A percentile compares a stretch with the other conserved stretches of the same genome.
phyloP scores from a whole-genome alignment of 257 asterid species.

The Plantago ovata region DNA sequence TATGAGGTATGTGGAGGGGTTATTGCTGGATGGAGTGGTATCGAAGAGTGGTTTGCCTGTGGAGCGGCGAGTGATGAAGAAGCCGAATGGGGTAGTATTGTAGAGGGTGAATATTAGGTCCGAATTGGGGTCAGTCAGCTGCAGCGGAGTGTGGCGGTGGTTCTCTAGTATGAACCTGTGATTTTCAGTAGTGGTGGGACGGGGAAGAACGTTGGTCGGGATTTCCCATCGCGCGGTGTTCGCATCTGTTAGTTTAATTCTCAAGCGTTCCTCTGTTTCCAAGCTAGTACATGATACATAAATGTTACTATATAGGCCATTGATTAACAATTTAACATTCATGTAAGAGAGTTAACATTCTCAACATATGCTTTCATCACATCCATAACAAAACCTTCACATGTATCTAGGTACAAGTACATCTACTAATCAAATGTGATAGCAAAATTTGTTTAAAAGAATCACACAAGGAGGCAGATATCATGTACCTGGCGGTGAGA shows the following conservation, averaged over 20 bases:
- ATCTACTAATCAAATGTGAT: too few species aligned
- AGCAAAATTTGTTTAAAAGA: too few species aligned
- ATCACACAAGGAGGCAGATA: background rate
- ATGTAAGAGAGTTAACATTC: too few species aligned
- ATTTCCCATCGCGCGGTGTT: conserved; percentile 46
- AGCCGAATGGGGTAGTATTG: conserved; percentile 46
- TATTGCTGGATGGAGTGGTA: conserved; percentile 21
- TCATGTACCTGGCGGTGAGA: conserved; percentile 50
- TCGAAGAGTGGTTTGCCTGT: conserved; percentile 39
- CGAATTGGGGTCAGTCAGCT: conserved; percentile 29
- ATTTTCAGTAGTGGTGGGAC: conserved; percentile 18
- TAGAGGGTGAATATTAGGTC: conserved; percentile 45
- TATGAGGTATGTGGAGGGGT: conserved; percentile 37
- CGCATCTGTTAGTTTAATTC: conserved; percentile 50
- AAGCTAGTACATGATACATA: too few species aligned
- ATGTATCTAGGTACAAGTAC: too few species aligned
- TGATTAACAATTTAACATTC: too few species aligned
- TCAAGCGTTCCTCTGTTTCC: conserved; percentile 48
- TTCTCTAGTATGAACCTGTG: conserved; percentile 14
- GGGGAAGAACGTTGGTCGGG: conserved; percentile 40
- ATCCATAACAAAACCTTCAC: too few species aligned
- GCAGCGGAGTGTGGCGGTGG: conserved; percentile 11
- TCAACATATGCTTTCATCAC: too few species aligned
- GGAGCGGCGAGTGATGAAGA: conserved; percentile 48
- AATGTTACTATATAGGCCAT: too few species aligned